Conservation (phyloP, 495 filamentous ascomycete species). For the Neurospora terricola region DNA sequence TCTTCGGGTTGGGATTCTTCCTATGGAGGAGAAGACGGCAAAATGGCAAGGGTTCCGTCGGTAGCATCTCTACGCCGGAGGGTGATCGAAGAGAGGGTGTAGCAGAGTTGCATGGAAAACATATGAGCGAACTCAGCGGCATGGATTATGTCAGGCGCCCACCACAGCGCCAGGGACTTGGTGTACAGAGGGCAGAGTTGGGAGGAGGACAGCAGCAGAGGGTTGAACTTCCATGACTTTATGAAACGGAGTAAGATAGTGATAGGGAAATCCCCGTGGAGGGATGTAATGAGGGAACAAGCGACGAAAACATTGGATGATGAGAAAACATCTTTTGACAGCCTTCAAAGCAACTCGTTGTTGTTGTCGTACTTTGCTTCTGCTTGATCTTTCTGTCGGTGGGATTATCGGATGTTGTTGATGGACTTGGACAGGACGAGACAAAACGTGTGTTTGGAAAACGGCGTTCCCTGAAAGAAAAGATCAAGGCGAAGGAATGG, state of each 20-base stretch:
- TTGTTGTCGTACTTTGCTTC: too few relatives aligned
- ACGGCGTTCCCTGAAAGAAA: too few relatives aligned
- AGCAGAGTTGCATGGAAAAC: not conserved
- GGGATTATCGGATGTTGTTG: too few relatives aligned
- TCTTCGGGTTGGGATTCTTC: not conserved
- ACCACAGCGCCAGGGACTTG: not conserved
- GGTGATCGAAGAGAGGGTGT: not conserved
- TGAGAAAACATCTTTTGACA: too few relatives aligned
- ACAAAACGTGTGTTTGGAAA: too few relatives aligned
- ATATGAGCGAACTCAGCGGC: not conserved
- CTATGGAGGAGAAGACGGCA: not conserved
- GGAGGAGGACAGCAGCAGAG: not conserved
- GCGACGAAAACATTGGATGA: too few relatives aligned
- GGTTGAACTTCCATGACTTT: not conserved
- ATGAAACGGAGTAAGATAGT: not conserved
- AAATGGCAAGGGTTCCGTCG: not conserved
- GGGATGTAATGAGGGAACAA: not conserved
- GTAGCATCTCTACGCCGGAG: not conserved
- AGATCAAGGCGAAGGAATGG: too few relatives aligned
- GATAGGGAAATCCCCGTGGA: too few relatives aligned
- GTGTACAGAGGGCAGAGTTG: not conserved
- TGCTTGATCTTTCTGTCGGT: too few relatives aligned
- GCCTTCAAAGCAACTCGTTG: too few relatives aligned
- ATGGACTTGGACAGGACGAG: too few relatives aligned
- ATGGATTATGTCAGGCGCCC: not conserved